Evolutionary conservation across 305 asterid genomes (phyloP).

Genomic region (Fraxinus floribunda): DNA sequence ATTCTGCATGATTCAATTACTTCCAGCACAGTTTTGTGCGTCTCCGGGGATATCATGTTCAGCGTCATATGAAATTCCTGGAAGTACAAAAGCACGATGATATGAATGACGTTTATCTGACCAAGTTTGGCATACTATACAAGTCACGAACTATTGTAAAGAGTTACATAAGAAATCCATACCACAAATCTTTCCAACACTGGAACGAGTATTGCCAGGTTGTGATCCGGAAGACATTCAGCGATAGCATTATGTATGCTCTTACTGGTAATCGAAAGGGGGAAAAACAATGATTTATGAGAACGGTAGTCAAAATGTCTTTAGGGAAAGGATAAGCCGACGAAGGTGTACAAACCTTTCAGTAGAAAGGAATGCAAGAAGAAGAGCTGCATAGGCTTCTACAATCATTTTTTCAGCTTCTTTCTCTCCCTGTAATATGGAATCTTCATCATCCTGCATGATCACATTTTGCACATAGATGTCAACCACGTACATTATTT

Average conservation of each 20-base stretch:
- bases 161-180: conserved; percentile 29
- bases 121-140: not conserved
- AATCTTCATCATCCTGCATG: conserved; percentile 78
- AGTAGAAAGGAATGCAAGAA: conserved; percentile 93
- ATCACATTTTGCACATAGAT: conserved; percentile 1
- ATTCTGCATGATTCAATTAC: conserved; percentile 86
- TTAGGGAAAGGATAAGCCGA: not conserved
- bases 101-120: not conserved
- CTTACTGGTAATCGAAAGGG: conserved; percentile 44
- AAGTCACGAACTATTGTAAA: not conserved
- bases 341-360: conserved; percentile 51
- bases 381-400: conserved; percentile 97
- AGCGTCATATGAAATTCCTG: conserved; percentile 81
- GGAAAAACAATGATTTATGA: conserved; percentile 12
- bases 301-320: conserved; percentile 19
- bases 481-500: not conserved
- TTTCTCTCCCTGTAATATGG: conserved; percentile 79
- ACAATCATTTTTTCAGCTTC: conserved; percentile 98
- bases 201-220: conserved; percentile 67
- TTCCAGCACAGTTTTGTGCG: conserved; percentile 71
- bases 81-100: not conserved
- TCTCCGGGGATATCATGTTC: conserved; percentile 80
- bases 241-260: conserved; percentile 58
- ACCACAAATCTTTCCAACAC: conserved; percentile 96
- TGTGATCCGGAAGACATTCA: conserved; percentile 60